These are phyloP conservation scores for Geotrichum europaeum DNA, from an alignment of 1,139 yeast genomes.

Conservation along the genomic window DNA sequence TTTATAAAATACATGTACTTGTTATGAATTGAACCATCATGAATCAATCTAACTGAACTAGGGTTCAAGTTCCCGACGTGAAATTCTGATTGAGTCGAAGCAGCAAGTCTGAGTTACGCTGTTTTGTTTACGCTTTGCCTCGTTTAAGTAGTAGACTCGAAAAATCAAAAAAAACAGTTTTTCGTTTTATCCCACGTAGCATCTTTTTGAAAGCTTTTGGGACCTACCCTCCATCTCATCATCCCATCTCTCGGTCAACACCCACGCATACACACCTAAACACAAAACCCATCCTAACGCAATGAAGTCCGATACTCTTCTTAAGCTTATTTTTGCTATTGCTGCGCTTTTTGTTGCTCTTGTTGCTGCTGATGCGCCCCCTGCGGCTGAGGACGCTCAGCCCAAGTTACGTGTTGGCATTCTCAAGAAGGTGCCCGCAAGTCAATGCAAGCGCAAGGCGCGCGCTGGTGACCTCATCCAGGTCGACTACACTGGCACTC, in stretches of 20 bases:
- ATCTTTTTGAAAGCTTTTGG: neutral
- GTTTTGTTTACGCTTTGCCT: neutral
- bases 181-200: neutral
- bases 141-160: neutral
- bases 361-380: constrained; percentile 17
- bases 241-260: neutral
- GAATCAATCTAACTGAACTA: neutral
- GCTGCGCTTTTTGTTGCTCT: constrained; percentile 19
- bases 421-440: constrained; percentile 43
- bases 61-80: no score
- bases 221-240: neutral
- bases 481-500: constrained; percentile 71
- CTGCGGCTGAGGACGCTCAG: constrained; percentile 21
- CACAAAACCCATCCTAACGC: neutral
- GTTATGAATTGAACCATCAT: neutral
- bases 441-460: constrained; percentile 52
- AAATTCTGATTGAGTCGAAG: neutral
- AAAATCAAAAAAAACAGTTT: neutral
- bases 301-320: constrained; percentile 6
- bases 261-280: neutral
- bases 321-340: constrained; percentile 16
- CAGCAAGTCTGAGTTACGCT: neutral
- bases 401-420: constrained; percentile 33
- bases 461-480: constrained; percentile 56
- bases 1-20: neutral